Evolutionary conservation across 805 yeast species (phyloP).

Genomic region (Nakazawaea sp.): DNA sequence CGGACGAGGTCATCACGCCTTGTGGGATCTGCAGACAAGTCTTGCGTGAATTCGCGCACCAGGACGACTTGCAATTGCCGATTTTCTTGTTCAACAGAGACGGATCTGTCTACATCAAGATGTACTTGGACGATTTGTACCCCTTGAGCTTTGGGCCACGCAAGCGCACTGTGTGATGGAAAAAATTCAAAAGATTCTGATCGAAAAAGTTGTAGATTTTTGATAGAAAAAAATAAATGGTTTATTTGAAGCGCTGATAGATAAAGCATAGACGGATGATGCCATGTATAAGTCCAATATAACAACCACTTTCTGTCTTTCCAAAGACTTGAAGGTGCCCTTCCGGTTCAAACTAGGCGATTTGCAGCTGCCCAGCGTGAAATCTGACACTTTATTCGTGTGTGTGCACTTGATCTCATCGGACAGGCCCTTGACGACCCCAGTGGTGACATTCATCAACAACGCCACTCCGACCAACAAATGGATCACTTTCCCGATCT

Average conservation of each 20-base stretch:
- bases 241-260: not conserved
- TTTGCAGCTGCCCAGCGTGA: not conserved
- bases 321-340: conserved; percentile 46
- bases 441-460: conserved; percentile 30
- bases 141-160: conserved; percentile 90
- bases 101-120: conserved; percentile 37
- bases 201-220: too few relatives aligned
- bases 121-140: conserved; percentile 54
- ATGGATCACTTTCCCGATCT: conserved; percentile 68
- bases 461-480: conserved; percentile 39
- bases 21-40: conserved; percentile 95
- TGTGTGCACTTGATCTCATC: conserved; percentile 29
- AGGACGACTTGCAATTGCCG: conserved; percentile 31
- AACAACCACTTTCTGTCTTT: conserved; percentile 44
- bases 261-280: not conserved
- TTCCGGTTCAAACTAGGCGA: conserved; percentile 37
- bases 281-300: conserved; percentile 4
- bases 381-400: conserved; percentile 6
- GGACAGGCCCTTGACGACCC: conserved; percentile 35
- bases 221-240: too few relatives aligned
- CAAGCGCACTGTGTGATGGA: too few relatives aligned
- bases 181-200: too few relatives aligned
- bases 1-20: conserved; percentile 60
- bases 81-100: conserved; percentile 62
- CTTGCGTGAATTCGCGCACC: conserved; percentile 68